Percentiles rank a stretch among this genome's conserved stretches.
Evolutionary conservation across 2,329 filamentous ascomycete species (phyloP).

Genomic region (Chaetomiaceae sp.): DNA sequence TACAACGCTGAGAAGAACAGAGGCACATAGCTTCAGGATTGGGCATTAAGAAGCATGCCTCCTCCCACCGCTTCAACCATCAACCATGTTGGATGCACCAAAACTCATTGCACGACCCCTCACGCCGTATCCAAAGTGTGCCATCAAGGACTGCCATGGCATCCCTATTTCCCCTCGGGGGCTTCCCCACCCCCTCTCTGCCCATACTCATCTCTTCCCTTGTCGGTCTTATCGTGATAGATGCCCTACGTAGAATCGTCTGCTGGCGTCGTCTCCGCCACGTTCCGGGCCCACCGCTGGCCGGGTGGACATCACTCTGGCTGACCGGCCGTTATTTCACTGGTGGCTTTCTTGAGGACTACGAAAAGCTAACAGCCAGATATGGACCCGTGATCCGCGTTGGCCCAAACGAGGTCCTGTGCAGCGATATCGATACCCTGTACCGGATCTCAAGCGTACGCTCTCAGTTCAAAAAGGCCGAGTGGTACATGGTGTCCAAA

Average conservation of each 20-base stretch:
- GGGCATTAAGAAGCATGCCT: too few species aligned
- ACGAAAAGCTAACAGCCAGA: background rate
- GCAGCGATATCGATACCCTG: slow-evolving; percentile 14
- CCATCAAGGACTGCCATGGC: too few species aligned
- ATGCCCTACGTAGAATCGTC: background rate
- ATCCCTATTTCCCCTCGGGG: too few species aligned
- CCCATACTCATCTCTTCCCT: background rate
- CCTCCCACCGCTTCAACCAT: too few species aligned
- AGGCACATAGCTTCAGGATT: too few species aligned
- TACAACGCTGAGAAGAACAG: too few species aligned
- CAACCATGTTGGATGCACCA: too few species aligned
- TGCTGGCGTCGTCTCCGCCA: slow-evolving; percentile 18
- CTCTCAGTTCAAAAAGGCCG: slow-evolving; percentile 16
- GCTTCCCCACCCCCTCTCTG: background rate
- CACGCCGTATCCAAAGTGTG: too few species aligned
- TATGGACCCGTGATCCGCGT: slow-evolving; percentile 18
- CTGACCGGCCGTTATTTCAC: slow-evolving; percentile 2
- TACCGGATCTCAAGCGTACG: slow-evolving; percentile 13
- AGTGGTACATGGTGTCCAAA: slow-evolving; percentile 19
- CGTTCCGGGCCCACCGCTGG: slow-evolving; percentile 13
- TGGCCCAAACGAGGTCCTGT: slow-evolving; percentile 18
- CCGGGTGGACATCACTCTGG: slow-evolving; percentile 20
- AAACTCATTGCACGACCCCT: too few species aligned
- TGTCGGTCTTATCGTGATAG: background rate
- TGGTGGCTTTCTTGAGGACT: background rate